Evolutionary conservation across 139 green algal genomes (phyloP).

Genomic region (Picochlorum sp.): DNA sequence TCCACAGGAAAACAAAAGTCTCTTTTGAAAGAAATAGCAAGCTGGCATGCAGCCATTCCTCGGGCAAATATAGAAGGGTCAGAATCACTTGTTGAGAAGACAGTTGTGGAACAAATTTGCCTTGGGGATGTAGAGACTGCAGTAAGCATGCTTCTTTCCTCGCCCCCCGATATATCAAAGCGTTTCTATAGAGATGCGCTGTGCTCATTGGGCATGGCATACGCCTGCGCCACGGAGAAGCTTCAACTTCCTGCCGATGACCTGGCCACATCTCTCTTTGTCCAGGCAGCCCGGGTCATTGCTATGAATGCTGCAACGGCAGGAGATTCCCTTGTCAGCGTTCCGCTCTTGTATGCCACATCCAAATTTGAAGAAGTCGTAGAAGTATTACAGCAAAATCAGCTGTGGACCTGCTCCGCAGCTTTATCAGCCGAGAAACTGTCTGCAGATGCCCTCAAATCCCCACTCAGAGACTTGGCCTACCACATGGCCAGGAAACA

Average conservation of each 20-base stretch:
- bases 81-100: constrained; percentile 40
- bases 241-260: not conserved
- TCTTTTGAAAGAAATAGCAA: not conserved
- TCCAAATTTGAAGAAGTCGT: constrained; percentile 46
- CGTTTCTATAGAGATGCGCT: constrained; percentile 63
- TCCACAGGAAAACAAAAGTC: not conserved
- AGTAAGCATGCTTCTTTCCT: constrained; percentile 71
- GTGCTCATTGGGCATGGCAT: constrained; percentile 63
- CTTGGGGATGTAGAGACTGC: constrained; percentile 71
- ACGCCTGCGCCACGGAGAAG: constrained; percentile 22
- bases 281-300: constrained; percentile 66
- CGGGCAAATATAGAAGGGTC: constrained; percentile 21
- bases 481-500: constrained; percentile 32
- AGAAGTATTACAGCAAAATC: constrained; percentile 50
- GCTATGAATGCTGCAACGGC: constrained; percentile 60
- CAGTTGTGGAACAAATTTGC: constrained; percentile 43
- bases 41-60: constrained; percentile 60
- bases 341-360: constrained; percentile 67
- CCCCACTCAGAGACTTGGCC: constrained; percentile 55
- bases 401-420: constrained; percentile 63
- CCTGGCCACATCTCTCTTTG: constrained; percentile 27
- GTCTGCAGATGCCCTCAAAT: constrained; percentile 11
- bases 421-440: constrained; percentile 46
- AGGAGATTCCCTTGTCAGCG: constrained; percentile 66
- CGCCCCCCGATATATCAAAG: constrained; percentile 42